phyloP scores from a whole-genome alignment of 2,329 filamentous ascomycete genomes.

The Penicillium palitans region DNA sequence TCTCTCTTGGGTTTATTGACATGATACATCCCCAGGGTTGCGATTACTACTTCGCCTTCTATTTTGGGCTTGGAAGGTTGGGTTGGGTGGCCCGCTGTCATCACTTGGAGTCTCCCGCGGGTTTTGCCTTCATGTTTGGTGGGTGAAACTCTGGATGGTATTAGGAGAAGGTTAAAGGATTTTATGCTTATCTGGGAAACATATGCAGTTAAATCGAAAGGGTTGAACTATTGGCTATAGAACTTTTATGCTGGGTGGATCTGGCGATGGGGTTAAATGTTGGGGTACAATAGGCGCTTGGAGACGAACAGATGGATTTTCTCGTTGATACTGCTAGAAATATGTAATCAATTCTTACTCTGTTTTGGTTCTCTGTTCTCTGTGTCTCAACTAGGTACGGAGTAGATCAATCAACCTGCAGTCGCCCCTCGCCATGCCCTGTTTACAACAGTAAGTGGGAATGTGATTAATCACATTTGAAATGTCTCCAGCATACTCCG shows the following conservation, averaged over 20 bases:
- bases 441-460: neutral
- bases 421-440: neutral
- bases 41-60: too few species aligned
- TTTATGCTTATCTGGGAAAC: neutral
- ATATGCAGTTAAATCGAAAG: neutral
- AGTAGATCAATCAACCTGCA: too few species aligned
- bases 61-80: too few species aligned
- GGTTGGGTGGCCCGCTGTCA: too few species aligned
- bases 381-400: neutral
- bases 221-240: neutral
- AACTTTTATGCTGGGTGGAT: neutral
- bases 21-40: too few species aligned
- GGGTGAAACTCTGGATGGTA: neutral
- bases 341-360: neutral
- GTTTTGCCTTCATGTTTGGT: neutral
- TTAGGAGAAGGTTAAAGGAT: neutral
- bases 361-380: neutral
- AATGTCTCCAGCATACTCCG: neutral
- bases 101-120: too few species aligned
- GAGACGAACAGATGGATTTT: neutral
- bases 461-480: slow-evolving; percentile 1
- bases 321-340: neutral
- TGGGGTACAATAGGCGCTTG: neutral
- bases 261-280: neutral
- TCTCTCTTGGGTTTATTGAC: too few species aligned